Base-by-base conservation (phyloP, 805 yeast genomes). In the Yarrowia yakushimensis region DNA sequence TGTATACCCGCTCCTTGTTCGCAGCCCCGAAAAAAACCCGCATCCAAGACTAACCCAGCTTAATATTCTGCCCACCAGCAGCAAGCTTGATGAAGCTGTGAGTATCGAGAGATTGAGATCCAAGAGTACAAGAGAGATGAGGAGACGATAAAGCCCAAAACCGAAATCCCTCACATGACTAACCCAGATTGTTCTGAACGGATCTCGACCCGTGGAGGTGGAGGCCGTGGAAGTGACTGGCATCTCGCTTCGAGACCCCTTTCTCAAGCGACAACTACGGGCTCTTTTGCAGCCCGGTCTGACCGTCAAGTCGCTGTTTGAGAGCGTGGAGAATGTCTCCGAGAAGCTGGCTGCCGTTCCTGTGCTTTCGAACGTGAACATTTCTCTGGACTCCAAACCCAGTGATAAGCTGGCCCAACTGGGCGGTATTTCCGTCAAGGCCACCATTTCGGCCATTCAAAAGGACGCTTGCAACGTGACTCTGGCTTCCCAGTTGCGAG, bases 71-170 rank as follows among this genome's bases (percentile, higher is more conserved):
- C 43, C 59, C 31, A 52, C 13, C 59, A 52, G 57, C 57, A 50
- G 59, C 59, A 52, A 34, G 59, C 59, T 52, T 36, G 59, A 52
- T 34, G 59, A 52, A 52, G 59, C 59, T 36, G 59, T 52, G 43
- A 52, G 59, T 52, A 52, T 52, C 6, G 15, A 2, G 10, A 8
- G 10, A 8, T 15, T 10, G 18, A 28, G 48, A 17, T 25, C 9
- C 9, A 15, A 15, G 13, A 41, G 15, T 28, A 23, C 18, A 37
- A 12, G 42, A 18, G 23, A 37, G 3, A 3, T 1, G 20, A 11
- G 37, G 37, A 15, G 17, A 15, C 6, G 15, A 6, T 9, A 17
- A 18, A n/a, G 10, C 12, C 9, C 8, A 18, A n/a, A 18, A 15
- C 8, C 15, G 17, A 11, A n/a, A 9, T n/a, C 37, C 37, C 5